Conservation (phyloP, 257 asterid genomes). For the Misopates orontium region DNA sequence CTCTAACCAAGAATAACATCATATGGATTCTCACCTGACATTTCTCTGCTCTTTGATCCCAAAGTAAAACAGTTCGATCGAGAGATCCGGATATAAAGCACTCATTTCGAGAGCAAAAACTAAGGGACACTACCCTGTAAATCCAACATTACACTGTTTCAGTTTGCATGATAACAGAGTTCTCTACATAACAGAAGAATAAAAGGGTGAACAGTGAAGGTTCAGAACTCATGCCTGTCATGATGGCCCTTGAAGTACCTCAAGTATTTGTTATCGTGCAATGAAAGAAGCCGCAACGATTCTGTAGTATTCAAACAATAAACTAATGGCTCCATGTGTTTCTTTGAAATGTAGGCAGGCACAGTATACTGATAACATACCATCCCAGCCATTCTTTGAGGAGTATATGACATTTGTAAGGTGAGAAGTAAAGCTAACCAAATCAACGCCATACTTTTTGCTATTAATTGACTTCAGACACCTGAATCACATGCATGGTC, state of each 20-base stretch:
- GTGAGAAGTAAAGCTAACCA: constrained; percentile 95
- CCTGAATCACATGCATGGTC: constrained; percentile 40
- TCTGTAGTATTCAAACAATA: constrained; percentile 53
- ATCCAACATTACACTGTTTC: constrained; percentile 22
- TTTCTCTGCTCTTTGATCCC: constrained; percentile 98
- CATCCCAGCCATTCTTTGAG: constrained; percentile 99
- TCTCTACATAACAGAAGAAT: constrained; percentile 17
- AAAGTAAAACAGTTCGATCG: constrained; percentile 87
- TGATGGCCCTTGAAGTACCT: constrained; percentile 99
- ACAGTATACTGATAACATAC: constrained; percentile 43
- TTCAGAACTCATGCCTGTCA: constrained; percentile 65
- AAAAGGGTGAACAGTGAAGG: constrained; percentile 13
- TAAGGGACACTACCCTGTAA: constrained; percentile 88
- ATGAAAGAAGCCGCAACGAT: constrained; percentile 93
- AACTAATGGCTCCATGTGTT: constrained; percentile 21
- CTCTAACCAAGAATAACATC: constrained; percentile 23
- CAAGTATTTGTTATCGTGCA: constrained; percentile 95
- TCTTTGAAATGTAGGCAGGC: constrained; percentile 17
- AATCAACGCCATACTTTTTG: constrained; percentile 93
- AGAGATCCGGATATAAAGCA: constrained; percentile 93
- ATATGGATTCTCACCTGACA: constrained; percentile 66
- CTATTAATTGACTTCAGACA: constrained; percentile 96
- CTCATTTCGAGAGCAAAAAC: constrained; percentile 79
- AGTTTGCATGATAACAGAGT: constrained; percentile 2
- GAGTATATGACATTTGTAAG: constrained; percentile 95